Evolutionary conservation across 1,139 yeast genomes (phyloP), one percentile per base, ranked within the genome.

Genomic region (Geotrichum klebahnii): DNA sequence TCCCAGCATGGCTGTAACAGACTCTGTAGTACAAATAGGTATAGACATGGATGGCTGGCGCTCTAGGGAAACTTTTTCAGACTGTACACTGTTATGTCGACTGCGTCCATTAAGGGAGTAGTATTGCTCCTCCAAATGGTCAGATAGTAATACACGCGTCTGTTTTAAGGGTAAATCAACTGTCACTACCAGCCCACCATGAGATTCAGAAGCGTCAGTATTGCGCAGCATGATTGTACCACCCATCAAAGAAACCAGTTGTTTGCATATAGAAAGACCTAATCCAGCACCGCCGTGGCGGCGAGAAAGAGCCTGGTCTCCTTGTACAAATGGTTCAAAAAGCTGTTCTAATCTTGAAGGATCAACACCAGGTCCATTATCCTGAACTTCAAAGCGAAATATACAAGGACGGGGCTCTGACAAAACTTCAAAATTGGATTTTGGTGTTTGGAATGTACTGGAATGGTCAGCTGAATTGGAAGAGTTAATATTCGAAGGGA

Each of bases 211-310:
- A 12, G n/a, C 12, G 9, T 35, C 24, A 17, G 39, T 28, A 23
- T 47, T 47, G 12, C 20, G 43, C 20, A 47, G 23, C 3, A 80
- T 75, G 68, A 92, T 77, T 0, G 88, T 58, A 2, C 75, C 75
- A 2, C 72, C 72, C 90, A 90, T 87, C 81, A 90, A 82, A 33
- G 78, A 79, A 0, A 96, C 95, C 55, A 92, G 75, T 68, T 92
- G 97, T 53, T 90, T 77, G 67, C 97, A 90, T 64, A 92, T 90
- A 0, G 96, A 87, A 45, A 92, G 75, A 1, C 98, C 98, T 49
- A 92, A 73, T 5, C 98, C 98, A 0, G 97, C 89, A 59, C 98
- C 98, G 52, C 97, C 96, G 64, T 86, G 85, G 50, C 90, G 86
- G 65, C 96, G 75, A 3, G 95, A 84, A 35, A 90, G 74, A 0